Evolutionary conservation across 192 early-diverging fungal species (phyloP).

Genomic region (Backusella sp.): DNA sequence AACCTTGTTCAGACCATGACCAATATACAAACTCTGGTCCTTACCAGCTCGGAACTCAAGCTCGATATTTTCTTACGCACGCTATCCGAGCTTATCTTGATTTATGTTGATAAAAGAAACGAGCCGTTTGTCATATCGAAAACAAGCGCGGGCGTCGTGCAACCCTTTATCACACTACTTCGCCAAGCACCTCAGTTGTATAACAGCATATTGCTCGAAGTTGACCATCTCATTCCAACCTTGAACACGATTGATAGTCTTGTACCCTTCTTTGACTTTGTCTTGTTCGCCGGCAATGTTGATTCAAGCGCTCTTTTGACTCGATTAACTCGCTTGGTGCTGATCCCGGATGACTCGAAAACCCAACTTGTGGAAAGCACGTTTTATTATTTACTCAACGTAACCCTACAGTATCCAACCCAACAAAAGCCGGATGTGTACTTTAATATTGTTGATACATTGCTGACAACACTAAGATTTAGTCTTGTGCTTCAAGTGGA

Average conservation of each 20-base stretch:
- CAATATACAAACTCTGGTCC: slow-evolving; percentile 17
- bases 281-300: slow-evolving; percentile 3
- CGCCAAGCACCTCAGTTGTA: slow-evolving; percentile 14
- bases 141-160: background rate
- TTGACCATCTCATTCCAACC: slow-evolving; percentile 1
- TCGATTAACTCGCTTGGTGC: background rate
- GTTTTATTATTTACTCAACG: slow-evolving; percentile 14
- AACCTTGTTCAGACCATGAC: background rate
- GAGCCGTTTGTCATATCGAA: slow-evolving; percentile 3
- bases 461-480: background rate
- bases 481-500: slow-evolving; percentile 13
- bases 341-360: background rate
- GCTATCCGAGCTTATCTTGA: slow-evolving; percentile 13
- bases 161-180: slow-evolving; percentile 16
- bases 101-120: background rate
- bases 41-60: slow-evolving; percentile 14
- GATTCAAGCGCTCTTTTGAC: slow-evolving; percentile 20
- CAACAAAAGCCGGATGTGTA: background rate
- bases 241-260: background rate
- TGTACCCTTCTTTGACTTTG: slow-evolving; percentile 12
- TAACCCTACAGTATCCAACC: slow-evolving; percentile 17
- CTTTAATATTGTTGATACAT: slow-evolving; percentile 11
- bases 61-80: slow-evolving; percentile 13
- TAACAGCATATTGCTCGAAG: slow-evolving; percentile 3
- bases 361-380: background rate